Percentiles rank a stretch among this genome's conserved stretches.
These are phyloP conservation scores for Phlegmacium glaucopus DNA, from an alignment of 768 basidiomycete species.

Conservation along the genomic window DNA sequence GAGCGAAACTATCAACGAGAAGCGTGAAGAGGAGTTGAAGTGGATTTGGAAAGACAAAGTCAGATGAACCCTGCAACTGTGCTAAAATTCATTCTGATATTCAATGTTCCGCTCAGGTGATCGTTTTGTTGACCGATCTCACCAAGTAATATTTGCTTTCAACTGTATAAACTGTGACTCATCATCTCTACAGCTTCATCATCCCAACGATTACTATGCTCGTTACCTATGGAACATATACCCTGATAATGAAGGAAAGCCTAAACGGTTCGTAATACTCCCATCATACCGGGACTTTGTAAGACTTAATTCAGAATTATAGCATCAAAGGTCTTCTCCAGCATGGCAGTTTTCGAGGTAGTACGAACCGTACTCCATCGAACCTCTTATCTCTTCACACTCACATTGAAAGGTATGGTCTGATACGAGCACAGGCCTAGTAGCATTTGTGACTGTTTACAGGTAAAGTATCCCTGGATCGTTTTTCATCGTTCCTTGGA, in stretches of 20 bases:
- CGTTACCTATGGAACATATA: conserved; percentile 60
- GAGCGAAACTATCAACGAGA: conserved; percentile 46
- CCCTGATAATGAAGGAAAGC: conserved; percentile 24
- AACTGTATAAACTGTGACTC: background rate
- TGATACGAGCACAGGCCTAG: background rate
- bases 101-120: background rate
- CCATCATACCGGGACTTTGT: background rate
- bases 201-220: conserved; percentile 67
- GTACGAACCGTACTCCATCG: conserved; percentile 50
- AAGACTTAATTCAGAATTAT: conserved; percentile 22
- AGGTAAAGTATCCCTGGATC: conserved; percentile 55
- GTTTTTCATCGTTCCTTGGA: conserved; percentile 40
- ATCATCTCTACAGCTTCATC: conserved; percentile 37
- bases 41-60: conserved; percentile 49
- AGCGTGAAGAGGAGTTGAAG: conserved; percentile 60
- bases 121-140: conserved; percentile 40
- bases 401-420: conserved; percentile 34
- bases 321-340: conserved; percentile 48
- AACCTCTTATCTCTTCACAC: conserved; percentile 25
- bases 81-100: background rate
- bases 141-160: conserved; percentile 40
- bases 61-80: background rate
- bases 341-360: conserved; percentile 61
- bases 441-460: background rate
- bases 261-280: conserved; percentile 15